phyloP scores from a whole-genome alignment of 257 asterid species.

The Fraxinus pennsylvanica region DNA sequence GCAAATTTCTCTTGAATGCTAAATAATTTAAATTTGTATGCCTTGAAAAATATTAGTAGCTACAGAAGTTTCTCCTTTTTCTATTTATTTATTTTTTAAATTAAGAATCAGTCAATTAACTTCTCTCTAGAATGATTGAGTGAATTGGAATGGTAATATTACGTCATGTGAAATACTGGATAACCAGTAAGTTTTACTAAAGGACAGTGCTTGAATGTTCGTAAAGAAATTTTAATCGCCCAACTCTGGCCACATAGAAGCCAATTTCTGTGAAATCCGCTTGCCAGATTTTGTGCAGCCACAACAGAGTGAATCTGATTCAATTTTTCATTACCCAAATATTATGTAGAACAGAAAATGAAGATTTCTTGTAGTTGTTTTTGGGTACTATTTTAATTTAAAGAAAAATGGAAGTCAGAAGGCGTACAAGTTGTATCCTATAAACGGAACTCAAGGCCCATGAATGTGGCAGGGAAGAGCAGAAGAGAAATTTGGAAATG shows the following conservation, averaged over 20 bases:
- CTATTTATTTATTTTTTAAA: no score
- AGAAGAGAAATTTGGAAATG: background rate
- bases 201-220: background rate
- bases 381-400: background rate
- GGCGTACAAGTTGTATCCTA: no score
- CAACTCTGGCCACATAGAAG: background rate
- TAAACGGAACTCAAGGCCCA: background rate
- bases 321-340: background rate
- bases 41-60: background rate
- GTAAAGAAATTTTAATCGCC: background rate
- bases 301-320: background rate
- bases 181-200: background rate
- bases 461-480: background rate
- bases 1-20: background rate
- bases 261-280: background rate
- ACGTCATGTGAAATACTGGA: background rate
- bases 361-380: background rate
- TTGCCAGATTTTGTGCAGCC: background rate
- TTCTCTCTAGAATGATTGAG: background rate
- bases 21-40: background rate
- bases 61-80: background rate
- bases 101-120: background rate
- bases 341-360: background rate
- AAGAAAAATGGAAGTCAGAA: background rate
- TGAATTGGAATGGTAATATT: background rate